These are phyloP conservation scores for Coprinopsis cinerea DNA, from an alignment of 768 basidiomycete species.

Conservation along the genomic window DNA sequence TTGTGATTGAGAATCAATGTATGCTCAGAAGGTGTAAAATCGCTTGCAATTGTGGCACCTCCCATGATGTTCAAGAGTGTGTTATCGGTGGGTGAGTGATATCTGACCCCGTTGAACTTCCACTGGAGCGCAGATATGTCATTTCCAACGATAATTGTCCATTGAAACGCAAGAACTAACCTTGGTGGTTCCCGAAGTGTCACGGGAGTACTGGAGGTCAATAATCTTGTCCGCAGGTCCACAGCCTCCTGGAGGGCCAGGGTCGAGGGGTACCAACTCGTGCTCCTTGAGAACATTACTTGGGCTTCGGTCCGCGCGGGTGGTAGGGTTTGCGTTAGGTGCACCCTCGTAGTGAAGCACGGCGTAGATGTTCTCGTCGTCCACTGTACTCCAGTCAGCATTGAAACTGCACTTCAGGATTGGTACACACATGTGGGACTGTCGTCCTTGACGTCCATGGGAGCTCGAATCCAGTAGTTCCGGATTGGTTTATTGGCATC, in stretches of 20 bases:
- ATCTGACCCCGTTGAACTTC: slow-evolving; percentile 30
- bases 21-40: slow-evolving; percentile 23
- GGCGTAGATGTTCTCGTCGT: slow-evolving; percentile 16
- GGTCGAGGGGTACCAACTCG: slow-evolving; percentile 11
- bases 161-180: neutral
- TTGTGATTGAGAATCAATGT: slow-evolving; percentile 22
- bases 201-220: slow-evolving; percentile 7
- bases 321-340: slow-evolving; percentile 22
- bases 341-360: slow-evolving; percentile 29
- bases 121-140: slow-evolving; percentile 10
- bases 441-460: slow-evolving; percentile 11
- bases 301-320: slow-evolving; percentile 8
- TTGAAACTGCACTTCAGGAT: neutral
- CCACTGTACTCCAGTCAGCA: slow-evolving; percentile 4
- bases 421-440: neutral
- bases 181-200: slow-evolving; percentile 8
- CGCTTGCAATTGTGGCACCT: slow-evolving; percentile 14
- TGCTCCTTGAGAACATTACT: slow-evolving; percentile 10
- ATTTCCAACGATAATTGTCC: neutral
- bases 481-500: slow-evolving; percentile 28
- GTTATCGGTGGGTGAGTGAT: slow-evolving; percentile 19
- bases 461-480: slow-evolving; percentile 33
- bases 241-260: slow-evolving; percentile 14
- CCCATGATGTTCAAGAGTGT: slow-evolving; percentile 24
- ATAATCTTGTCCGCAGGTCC: slow-evolving; percentile 13